These are phyloP conservation scores for Fusarium concolor DNA, from an alignment of 2,329 filamentous ascomycete species.

Conservation along the genomic window DNA sequence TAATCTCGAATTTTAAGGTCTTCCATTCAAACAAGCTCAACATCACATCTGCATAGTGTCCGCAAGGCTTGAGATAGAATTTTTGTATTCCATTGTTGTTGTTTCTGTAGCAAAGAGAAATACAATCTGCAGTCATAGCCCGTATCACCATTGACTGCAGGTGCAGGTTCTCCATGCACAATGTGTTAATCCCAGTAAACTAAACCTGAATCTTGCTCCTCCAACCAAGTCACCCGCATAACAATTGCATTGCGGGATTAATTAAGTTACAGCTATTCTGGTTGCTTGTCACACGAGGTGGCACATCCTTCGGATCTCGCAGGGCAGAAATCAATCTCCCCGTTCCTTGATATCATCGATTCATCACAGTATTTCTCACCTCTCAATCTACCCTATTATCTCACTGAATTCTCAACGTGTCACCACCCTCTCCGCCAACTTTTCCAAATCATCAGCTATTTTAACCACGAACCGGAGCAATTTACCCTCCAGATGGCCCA, in stretches of 20 bases:
- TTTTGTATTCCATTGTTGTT: background rate
- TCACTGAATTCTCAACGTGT: background rate
- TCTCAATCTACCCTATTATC: background rate
- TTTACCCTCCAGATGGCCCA: background rate
- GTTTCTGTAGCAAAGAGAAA: background rate
- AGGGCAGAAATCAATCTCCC: slow-evolving; percentile 17
- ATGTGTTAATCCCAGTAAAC: slow-evolving; percentile 12
- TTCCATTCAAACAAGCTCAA: background rate
- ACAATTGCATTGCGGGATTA: slow-evolving; percentile 43
- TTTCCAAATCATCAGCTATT: slow-evolving; percentile 4
- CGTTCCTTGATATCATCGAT: background rate
- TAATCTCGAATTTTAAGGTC: background rate
- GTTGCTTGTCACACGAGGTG: slow-evolving; percentile 18
- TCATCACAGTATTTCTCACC: background rate
- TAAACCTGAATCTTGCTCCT: background rate
- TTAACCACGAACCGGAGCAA: slow-evolving; percentile 1
- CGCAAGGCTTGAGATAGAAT: too few species aligned
- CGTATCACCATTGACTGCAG: too few species aligned
- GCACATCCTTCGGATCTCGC: slow-evolving; percentile 39
- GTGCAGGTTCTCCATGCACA: slow-evolving; percentile 3
- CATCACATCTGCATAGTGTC: background rate
- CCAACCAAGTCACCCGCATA: slow-evolving; percentile 10
- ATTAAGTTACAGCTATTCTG: slow-evolving; percentile 14
- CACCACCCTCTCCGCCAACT: background rate
- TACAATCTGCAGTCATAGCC: accelerated